phyloP scores from a whole-genome alignment of 129 eudicot species.

The Dittrichia graveolens region DNA sequence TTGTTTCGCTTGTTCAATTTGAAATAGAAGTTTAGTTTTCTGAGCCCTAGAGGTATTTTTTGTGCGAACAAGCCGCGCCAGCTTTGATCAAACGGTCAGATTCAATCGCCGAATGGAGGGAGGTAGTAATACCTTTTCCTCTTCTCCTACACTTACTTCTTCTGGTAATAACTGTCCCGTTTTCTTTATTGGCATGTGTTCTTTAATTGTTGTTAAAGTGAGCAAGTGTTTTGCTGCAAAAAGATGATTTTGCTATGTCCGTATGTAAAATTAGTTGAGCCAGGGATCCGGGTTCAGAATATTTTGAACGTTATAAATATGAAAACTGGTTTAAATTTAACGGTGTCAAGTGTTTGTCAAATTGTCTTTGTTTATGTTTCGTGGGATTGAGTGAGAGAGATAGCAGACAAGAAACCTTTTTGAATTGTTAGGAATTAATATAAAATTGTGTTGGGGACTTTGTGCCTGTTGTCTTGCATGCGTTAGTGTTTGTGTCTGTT shows the following conservation, averaged over 20 bases:
- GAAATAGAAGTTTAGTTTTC: constrained; percentile 5
- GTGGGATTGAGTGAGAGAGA: constrained; percentile 11
- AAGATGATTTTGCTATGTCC: background rate
- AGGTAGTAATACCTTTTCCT: constrained; percentile 56
- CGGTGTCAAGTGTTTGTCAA: constrained; percentile 1
- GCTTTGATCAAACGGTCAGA: constrained; percentile 48
- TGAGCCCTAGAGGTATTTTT: constrained; percentile 28
- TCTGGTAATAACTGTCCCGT: constrained; percentile 57
- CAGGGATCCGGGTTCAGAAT: constrained; percentile 1
- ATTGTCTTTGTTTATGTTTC: constrained; percentile 7
- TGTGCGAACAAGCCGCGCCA: constrained; percentile 31
- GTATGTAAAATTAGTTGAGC: background rate
- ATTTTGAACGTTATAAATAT: constrained; percentile 4
- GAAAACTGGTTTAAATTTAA: background rate
- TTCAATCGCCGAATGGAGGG: constrained; percentile 86
- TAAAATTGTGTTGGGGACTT: background rate
- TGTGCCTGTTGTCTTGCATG: constrained; percentile 18
- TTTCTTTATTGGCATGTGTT: constrained; percentile 25
- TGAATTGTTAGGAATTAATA: constrained; percentile 11
- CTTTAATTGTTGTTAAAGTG: background rate
- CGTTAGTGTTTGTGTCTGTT: constrained; percentile 2
- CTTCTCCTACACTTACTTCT: constrained; percentile 53
- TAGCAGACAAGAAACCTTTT: constrained; percentile 7
- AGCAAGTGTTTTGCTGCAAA: constrained; percentile 12
- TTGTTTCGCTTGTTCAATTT: constrained; percentile 25